These are phyloP conservation scores for Stereum hirsutum DNA, from an alignment of 1,284 basidiomycete genomes.

Conservation along the genomic window DNA sequence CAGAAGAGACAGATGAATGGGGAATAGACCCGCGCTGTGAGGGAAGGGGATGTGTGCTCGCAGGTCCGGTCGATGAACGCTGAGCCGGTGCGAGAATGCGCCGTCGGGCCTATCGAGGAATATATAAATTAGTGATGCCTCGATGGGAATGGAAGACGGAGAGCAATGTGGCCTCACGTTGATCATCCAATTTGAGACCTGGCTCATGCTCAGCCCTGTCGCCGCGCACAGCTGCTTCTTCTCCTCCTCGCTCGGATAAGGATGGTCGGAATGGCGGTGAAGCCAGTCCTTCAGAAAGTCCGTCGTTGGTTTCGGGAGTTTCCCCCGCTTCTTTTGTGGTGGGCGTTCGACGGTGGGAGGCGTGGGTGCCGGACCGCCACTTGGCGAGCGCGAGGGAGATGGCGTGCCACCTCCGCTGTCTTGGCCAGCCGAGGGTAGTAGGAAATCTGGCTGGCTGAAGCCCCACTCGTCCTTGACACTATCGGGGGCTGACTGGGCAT, in stretches of 20 bases:
- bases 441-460: conserved; percentile 32
- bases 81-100: conserved; percentile 76
- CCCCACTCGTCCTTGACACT: conserved; percentile 30
- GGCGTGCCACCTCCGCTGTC: conserved; percentile 21
- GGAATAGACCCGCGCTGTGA: conserved; percentile 33
- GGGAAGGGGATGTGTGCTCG: conserved; percentile 59
- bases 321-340: conserved; percentile 72
- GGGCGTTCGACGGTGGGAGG: conserved; percentile 56
- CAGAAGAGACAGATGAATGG: conserved; percentile 22
- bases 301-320: conserved; percentile 84
- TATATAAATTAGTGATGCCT: conserved; percentile 3
- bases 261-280: conserved; percentile 81
- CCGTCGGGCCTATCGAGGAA: conserved; percentile 51
- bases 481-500: conserved; percentile 16
- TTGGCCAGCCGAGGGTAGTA: conserved; percentile 29
- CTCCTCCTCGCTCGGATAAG: conserved; percentile 86
- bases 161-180: conserved; percentile 42
- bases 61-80: conserved; percentile 60
- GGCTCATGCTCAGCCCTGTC: conserved; percentile 80
- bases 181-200: conserved; percentile 90
- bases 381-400: conserved; percentile 43
- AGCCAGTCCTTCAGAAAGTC: conserved; percentile 89
- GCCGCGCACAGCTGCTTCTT: conserved; percentile 83
- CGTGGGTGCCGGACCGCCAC: conserved; percentile 32
- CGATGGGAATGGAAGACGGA: conserved; percentile 1